Evolutionary conservation across 2,329 filamentous ascomycete genomes (phyloP), one percentile per base, ranked within the genome.

Genomic region (Zalaria sp.): DNA sequence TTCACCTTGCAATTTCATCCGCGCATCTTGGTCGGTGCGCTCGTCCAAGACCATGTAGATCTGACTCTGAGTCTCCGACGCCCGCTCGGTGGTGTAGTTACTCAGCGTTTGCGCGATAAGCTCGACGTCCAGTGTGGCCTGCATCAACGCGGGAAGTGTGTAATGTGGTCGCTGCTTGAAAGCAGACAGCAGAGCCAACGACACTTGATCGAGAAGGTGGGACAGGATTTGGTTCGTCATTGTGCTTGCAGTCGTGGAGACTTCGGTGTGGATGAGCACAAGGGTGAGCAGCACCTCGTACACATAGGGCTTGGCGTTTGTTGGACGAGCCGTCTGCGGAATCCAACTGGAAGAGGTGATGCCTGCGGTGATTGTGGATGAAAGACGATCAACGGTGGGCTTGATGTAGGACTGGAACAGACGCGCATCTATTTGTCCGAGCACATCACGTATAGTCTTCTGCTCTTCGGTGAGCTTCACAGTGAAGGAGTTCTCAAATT

Each of bases 111-210:
- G 91, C 1, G 88, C 85, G 43, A 96, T 80, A 57, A 98, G 96
- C 62, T 98, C 91, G 1, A 95, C 88, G 56, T 98, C 91, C 1
- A 98, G 75, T 0, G 91, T 98, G 1, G 93, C 93, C 63, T 98
- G 93, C 80, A 96, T 93, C 39, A 98, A 74, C 5, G 83, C 81
- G 4, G 81, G 71, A 0, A 98, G 77, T 1, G 78, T 73, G 63
- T 91, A 96, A 5, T 81, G 48, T 11, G 45, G 35, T 0, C 64
- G 77, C 31, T 68, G 58, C 59, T 73, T 69, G 69, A 96, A 94
- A 0, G 85, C 80, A 27, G 81, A 74, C 10, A 95, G 77, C n/a
- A 96, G 77, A 46, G 87, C 79, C 4, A 73, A 66, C 7, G 82
- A 89, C 7, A 83, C 74, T 54, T 87, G 77, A 57, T 94, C 87